These are phyloP conservation scores for Cystobasidium pallidum DNA, from an alignment of 1,284 basidiomycete species.

Conservation along the genomic window DNA sequence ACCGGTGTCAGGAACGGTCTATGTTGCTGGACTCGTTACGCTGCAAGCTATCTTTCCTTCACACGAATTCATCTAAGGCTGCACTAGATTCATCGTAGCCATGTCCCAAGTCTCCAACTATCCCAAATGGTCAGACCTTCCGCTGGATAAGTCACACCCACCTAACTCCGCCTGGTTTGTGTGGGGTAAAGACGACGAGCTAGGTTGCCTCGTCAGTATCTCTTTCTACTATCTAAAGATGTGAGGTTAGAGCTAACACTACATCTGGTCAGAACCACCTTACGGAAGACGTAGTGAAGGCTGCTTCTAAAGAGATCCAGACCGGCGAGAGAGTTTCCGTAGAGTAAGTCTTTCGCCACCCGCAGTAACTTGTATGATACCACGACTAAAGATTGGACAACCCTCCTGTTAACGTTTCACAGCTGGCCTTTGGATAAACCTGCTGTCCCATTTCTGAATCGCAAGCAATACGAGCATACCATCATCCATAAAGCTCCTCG, in stretches of 20 bases:
- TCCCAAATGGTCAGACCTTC: slow-evolving; percentile 24
- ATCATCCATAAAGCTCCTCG: slow-evolving; percentile 27
- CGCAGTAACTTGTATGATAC: too few relatives aligned
- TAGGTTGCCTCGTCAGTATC: slow-evolving; percentile 6
- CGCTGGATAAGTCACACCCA: slow-evolving; percentile 13
- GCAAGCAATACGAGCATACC: slow-evolving; percentile 2
- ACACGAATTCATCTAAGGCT: neutral
- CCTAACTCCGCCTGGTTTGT: slow-evolving; percentile 27
- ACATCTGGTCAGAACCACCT: slow-evolving; percentile 7
- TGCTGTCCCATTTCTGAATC: slow-evolving; percentile 8
- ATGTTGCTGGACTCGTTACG: too few relatives aligned
- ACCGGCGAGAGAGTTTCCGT: slow-evolving; percentile 6
- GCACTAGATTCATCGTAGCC: neutral
- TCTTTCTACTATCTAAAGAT: too few relatives aligned
- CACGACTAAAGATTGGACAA: neutral
- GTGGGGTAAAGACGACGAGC: slow-evolving; percentile 26
- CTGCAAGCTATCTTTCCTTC: neutral
- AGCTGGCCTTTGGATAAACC: slow-evolving; percentile 24
- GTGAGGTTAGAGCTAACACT: neutral
- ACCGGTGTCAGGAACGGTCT: neutral
- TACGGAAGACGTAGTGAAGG: slow-evolving; percentile 8
- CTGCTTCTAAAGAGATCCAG: slow-evolving; percentile 12
- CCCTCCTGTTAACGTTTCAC: neutral
- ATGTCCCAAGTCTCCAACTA: slow-evolving; percentile 28
- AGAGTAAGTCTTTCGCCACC: slow-evolving; percentile 15